Base-by-base conservation (phyloP, 345 rosid species). In the Sisymbrium altissimum region DNA sequence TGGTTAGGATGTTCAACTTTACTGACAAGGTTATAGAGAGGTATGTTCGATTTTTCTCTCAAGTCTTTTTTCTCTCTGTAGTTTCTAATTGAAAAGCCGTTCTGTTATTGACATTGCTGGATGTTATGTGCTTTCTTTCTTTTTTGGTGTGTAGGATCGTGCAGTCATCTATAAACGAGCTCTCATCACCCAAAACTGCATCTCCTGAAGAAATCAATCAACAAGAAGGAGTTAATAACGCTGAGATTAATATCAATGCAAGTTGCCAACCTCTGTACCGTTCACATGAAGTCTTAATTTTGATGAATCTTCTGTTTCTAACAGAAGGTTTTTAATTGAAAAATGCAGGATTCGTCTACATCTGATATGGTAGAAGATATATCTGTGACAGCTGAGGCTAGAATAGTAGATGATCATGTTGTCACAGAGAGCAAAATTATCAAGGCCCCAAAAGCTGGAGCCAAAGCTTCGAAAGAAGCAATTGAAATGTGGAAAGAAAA, bases 1-100 rank as follows among this genome's bases (percentile, higher is more conserved):
- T 92, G 74, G 87, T 86, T 45, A 90, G 91, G 84, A 87, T 90
- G 76, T 95, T 95, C 82, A 95, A 92, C 80, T 88, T 95, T 71
- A 78, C 72, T 78, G 83, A 81, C 80, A 86, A 86, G 76, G 81
- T 84, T 78, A 79, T 86, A 77, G 78, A 82, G 82, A 87, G 99
- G 99, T 91, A 74, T 58, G 45, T 72, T 53, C 58, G 23, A 4
- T 46, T 27, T 69, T 41, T 9, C 61, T 65, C 43, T 7, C 61
- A 11, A 63, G 48, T 65, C 71, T 18, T 64, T 25, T 75, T 9
- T 13, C 7, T 75, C 60, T 64, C 23, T 23, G 12, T 46, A 2
- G 41, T 38, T 30, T 63, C 3, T 38, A 32, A 15, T 41, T 44
- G n/a, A 25, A 49, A 49, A 66, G 4, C 50, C 11, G 15, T 39